A percentile compares a stretch with the other conserved stretches of the same genome.
Conservation (phyloP, 257 asterid genomes). For the Solanum paucissectum region DNA sequence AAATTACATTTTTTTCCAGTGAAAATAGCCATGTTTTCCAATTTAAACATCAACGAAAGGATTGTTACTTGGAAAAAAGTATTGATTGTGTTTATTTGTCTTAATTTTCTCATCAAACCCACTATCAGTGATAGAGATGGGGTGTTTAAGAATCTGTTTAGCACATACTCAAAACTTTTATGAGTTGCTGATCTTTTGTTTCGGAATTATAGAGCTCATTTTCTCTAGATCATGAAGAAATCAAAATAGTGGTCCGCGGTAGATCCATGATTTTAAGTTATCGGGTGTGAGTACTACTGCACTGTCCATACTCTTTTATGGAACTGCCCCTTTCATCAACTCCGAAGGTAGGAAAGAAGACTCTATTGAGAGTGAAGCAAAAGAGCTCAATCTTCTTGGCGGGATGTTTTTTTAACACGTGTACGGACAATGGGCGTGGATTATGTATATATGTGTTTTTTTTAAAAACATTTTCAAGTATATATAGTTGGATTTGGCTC, state of each 20-base stretch:
- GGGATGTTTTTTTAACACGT: not conserved
- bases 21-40: not conserved
- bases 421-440: not conserved
- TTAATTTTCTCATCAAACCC: not conserved
- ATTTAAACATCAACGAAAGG: not conserved
- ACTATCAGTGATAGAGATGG: not conserved
- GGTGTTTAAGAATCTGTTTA: not conserved
- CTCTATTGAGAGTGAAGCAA: not conserved
- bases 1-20: not conserved
- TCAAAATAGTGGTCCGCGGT: not conserved
- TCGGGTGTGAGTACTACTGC: not conserved
- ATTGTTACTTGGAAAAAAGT: not conserved
- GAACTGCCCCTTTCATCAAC: not conserved
- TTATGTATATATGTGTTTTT: not conserved
- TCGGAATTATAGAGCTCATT: not conserved
- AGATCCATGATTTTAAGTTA: not conserved
- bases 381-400: not conserved
- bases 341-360: not conserved
- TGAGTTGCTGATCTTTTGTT: not conserved
- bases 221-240: not conserved
- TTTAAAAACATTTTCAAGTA: not conserved
- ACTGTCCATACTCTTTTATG: not conserved
- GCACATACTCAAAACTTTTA: not conserved
- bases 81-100: not conserved
- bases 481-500: not conserved